Conservation (phyloP, 1,284 basidiomycete species). For the Anthracocystis walkeri region DNA sequence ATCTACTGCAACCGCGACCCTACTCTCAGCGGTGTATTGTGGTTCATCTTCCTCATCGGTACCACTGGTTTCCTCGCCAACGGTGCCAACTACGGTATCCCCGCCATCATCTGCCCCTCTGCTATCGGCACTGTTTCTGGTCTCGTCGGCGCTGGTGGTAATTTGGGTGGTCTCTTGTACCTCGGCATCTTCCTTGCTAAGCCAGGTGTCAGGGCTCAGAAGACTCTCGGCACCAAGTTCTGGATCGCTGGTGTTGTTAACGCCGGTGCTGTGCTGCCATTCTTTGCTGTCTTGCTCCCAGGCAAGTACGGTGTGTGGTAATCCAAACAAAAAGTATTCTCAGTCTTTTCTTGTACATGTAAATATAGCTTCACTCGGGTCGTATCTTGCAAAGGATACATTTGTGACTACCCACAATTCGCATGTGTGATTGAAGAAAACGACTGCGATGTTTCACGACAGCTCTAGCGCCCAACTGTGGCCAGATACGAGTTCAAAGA, state of each 20-base stretch:
- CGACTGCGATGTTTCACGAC: too few relatives aligned
- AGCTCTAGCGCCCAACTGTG: too few relatives aligned
- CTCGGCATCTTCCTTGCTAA: slow-evolving; percentile 55
- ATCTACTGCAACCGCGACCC: slow-evolving; percentile 71
- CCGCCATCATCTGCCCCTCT: slow-evolving; percentile 54
- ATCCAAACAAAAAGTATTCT: not conserved
- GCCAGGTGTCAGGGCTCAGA: slow-evolving; percentile 39
- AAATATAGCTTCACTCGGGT: slow-evolving; percentile 11
- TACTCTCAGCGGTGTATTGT: slow-evolving; percentile 54
- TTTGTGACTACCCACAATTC: not conserved
- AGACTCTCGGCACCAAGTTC: slow-evolving; percentile 61
- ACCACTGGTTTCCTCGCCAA: slow-evolving; percentile 62
- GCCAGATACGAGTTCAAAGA: too few relatives aligned
- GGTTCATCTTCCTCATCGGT: slow-evolving; percentile 61
- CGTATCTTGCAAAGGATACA: slow-evolving; percentile 5
- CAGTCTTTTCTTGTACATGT: not conserved
- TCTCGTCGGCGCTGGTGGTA: slow-evolving; percentile 57
- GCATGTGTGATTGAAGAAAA: not conserved
- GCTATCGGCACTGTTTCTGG: slow-evolving; percentile 61
- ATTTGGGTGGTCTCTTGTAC: slow-evolving; percentile 60
- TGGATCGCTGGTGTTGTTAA: slow-evolving; percentile 63
- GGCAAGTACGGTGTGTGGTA: slow-evolving; percentile 39
- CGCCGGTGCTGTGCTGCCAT: slow-evolving; percentile 51
- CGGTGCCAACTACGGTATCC: slow-evolving; percentile 60
- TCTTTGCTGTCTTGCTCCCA: slow-evolving; percentile 48